Percentiles rank a stretch among this genome's conserved stretches.
These are phyloP conservation scores for Tagetes patula DNA, from an alignment of 129 eudicot genomes.

Conservation along the genomic window DNA sequence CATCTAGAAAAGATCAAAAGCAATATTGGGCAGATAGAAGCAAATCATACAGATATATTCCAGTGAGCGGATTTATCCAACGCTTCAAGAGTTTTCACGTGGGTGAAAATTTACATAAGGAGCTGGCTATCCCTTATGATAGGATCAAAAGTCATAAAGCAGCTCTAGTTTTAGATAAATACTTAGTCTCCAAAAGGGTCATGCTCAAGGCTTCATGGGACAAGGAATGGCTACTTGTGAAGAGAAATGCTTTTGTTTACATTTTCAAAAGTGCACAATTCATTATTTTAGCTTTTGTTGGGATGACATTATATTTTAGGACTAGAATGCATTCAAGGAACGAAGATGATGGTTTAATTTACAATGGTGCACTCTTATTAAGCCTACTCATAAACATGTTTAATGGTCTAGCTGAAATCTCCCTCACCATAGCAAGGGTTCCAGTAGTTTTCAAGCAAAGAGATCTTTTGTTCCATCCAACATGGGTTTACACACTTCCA, in stretches of 20 bases:
- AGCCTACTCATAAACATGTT: constrained; percentile 57
- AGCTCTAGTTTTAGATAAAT: constrained; percentile 61
- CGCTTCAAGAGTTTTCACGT: constrained; percentile 62
- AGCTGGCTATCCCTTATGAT: constrained; percentile 59
- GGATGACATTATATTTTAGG: constrained; percentile 57
- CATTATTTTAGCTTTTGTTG: constrained; percentile 51
- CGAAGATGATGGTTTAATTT: constrained; percentile 59
- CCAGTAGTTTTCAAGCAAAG: constrained; percentile 85
- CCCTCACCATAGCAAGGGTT: constrained; percentile 60
- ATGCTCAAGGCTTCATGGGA: constrained; percentile 67
- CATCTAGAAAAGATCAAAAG: constrained; percentile 82
- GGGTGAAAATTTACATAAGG: constrained; percentile 51
- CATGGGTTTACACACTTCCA: constrained; percentile 78
- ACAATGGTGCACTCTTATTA: constrained; percentile 62
- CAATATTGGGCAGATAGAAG: constrained; percentile 73
- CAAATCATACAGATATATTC: constrained; percentile 51
- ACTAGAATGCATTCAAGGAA: constrained; percentile 45
- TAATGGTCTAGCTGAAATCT: constrained; percentile 72
- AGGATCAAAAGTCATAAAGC: constrained; percentile 56
- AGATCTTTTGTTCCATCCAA: constrained; percentile 76
- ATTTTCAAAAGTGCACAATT: constrained; percentile 66
- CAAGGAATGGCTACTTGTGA: constrained; percentile 78
- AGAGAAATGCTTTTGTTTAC: constrained; percentile 63
- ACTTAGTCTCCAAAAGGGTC: constrained; percentile 52
- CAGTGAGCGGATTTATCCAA: constrained; percentile 53